Base-by-base conservation (phyloP, 305 asterid genomes). In the Fraxinus floribunda region DNA sequence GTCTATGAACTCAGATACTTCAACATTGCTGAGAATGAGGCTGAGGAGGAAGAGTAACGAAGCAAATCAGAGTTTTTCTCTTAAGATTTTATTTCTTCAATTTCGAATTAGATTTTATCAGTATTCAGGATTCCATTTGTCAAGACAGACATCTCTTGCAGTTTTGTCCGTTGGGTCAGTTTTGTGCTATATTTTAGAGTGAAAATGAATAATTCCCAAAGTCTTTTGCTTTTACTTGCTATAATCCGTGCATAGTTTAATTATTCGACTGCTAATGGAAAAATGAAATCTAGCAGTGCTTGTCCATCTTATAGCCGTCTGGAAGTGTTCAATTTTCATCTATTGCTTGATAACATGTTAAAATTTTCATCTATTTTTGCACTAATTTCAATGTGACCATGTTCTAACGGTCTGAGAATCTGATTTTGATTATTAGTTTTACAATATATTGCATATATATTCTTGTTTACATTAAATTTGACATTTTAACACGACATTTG, bases 1-100 rank as follows among this genome's bases (percentile, higher is more conserved):
- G 90, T 93, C 34, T 93, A 95, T 85, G 98, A 95, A 82, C 83
- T 95, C 75, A 91, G 97, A 78, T 95, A 95, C 91, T 95, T 95
- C 92, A 95, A 95, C 95, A 95, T 95, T 86, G 98, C 98, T 3
- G 98, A 95, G 86, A 92, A 92, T 77, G 98, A 93, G 82, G 98
- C 90, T 0, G 98, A 95, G 78, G 98, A 93, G n/a, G 97, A 94
- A 87, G 97, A 94, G 35, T 94, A 81, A 83, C 24, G 32, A 29
- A 29, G 75, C 39, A 15, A 11, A 29, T 30, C 41, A 70, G 9
- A 29, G 22, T 30, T 83, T 64, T 64, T 64, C 64, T 16, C 71
- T 4, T 2, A 7, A 60, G 71, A 66, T 66, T 26, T 68, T 24
- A 2, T 26, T 26, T 1, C 16, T 66, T 10, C 18, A 4, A 9